A percentile compares a stretch with the other conserved stretches of the same genome.
These are phyloP conservation scores for Ogataea angusta DNA, from an alignment of 805 yeast genomes.

Conservation along the genomic window DNA sequence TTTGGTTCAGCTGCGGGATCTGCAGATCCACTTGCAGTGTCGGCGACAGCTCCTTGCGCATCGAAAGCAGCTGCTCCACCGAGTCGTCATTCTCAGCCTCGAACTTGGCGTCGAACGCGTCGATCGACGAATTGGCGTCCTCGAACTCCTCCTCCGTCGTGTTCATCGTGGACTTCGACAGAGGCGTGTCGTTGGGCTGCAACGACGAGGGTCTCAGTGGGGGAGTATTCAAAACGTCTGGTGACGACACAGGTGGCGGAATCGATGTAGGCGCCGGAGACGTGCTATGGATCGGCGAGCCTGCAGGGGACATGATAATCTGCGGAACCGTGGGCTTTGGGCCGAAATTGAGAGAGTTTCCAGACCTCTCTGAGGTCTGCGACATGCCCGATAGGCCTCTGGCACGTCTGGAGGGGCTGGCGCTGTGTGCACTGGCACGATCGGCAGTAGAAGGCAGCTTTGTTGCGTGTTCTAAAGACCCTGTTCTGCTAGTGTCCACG, in stretches of 20 bases:
- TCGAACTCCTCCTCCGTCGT: slow-evolving; percentile 14
- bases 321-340: not conserved
- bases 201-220: not conserved
- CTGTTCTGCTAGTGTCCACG: slow-evolving; percentile 5
- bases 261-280: not conserved
- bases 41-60: slow-evolving; percentile 27
- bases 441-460: not conserved
- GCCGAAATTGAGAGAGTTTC: not conserved
- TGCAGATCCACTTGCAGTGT: slow-evolving; percentile 11
- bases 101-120: slow-evolving; percentile 25
- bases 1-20: slow-evolving; percentile 8
- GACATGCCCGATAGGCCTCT: not conserved
- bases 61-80: slow-evolving; percentile 25
- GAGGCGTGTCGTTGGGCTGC: slow-evolving; percentile 2
- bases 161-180: slow-evolving; percentile 3
- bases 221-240: not conserved
- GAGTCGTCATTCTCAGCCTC: slow-evolving; percentile 22
- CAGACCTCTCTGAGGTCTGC: not conserved
- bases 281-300: not conserved
- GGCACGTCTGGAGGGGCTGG: slow-evolving; percentile 1
- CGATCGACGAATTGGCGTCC: slow-evolving; percentile 25
- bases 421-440: slow-evolving; percentile 1
- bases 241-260: no score
- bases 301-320: not conserved
- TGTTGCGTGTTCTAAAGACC: slow-evolving; percentile 2